A percentile compares a stretch with the other conserved stretches of the same genome.
phyloP scores from a whole-genome alignment of 257 asterid genomes.

The Gynochthodes officinalis region DNA sequence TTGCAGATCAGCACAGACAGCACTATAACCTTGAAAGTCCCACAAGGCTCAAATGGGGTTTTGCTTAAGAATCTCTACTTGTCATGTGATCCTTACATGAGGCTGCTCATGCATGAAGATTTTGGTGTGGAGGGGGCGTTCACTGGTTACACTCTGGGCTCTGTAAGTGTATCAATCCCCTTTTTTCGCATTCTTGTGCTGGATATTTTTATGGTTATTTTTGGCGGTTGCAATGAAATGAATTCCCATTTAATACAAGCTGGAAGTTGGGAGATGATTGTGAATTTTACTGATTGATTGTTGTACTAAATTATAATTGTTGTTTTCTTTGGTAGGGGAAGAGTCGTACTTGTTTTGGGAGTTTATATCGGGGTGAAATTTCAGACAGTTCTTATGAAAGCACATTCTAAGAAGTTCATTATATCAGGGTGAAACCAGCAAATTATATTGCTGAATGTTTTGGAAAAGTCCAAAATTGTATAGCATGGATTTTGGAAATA shows the following conservation, averaged over 20 bases:
- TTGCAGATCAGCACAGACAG: background rate
- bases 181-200: background rate
- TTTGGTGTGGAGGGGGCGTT: background rate
- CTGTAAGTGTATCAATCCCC: background rate
- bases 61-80: conserved; percentile 7
- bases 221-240: background rate
- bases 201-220: too few species aligned
- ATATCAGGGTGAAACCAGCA: too few species aligned
- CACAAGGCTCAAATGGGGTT: conserved; percentile 11
- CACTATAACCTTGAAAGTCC: background rate
- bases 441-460: too few species aligned
- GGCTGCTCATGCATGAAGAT: background rate
- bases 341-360: too few species aligned
- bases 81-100: conserved; percentile 6
- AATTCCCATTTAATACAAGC: background rate
- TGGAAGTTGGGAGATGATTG: background rate
- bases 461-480: too few species aligned
- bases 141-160: conserved; percentile 9
- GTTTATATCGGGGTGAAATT: too few species aligned
- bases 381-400: background rate
- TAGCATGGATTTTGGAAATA: too few species aligned
- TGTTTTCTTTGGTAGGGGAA: too few species aligned
- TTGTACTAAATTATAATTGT: too few species aligned
- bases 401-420: too few species aligned
- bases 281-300: background rate